These are phyloP conservation scores for Sparassis latifolia DNA, from an alignment of 1,284 basidiomycete genomes.

Conservation along the genomic window DNA sequence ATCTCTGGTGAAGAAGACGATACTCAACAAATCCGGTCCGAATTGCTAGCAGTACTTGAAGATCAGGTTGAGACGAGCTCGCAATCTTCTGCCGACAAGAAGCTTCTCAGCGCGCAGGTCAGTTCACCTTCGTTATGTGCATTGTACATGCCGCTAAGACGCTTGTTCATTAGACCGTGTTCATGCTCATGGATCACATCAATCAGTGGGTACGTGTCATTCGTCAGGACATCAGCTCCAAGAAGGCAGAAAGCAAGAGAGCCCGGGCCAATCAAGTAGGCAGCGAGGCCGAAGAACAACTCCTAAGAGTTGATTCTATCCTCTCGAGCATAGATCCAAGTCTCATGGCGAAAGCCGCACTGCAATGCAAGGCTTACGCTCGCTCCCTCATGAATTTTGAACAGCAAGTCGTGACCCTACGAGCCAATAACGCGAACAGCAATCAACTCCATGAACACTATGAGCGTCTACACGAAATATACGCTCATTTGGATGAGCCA, in stretches of 20 bases:
- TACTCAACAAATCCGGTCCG: constrained; percentile 60
- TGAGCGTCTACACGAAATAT: constrained; percentile 93
- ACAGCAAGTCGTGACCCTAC: constrained; percentile 60
- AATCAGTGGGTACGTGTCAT: constrained; percentile 82
- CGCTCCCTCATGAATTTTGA: constrained; percentile 95
- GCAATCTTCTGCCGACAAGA: constrained; percentile 65
- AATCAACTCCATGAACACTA: constrained; percentile 73
- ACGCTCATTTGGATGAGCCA: constrained; percentile 93
- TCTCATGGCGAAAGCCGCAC: constrained; percentile 89
- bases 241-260: constrained; percentile 45
- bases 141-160: not conserved
- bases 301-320: constrained; percentile 70
- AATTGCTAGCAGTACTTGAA: constrained; percentile 79
- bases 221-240: constrained; percentile 49
- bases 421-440: constrained; percentile 35
- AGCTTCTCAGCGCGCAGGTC: constrained; percentile 85
- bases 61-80: constrained; percentile 76
- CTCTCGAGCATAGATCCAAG: constrained; percentile 82
- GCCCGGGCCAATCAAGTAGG: constrained; percentile 30
- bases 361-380: constrained; percentile 92
- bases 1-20: constrained; percentile 69
- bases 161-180: constrained; percentile 62
- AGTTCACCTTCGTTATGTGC: constrained; percentile 5
- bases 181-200: constrained; percentile 92
- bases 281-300: constrained; percentile 46